A percentile compares a stretch with the other conserved stretches of the same genome.
Conservation (phyloP, 352 stramenopile genomes). For the Phytopythium helicoides region DNA sequence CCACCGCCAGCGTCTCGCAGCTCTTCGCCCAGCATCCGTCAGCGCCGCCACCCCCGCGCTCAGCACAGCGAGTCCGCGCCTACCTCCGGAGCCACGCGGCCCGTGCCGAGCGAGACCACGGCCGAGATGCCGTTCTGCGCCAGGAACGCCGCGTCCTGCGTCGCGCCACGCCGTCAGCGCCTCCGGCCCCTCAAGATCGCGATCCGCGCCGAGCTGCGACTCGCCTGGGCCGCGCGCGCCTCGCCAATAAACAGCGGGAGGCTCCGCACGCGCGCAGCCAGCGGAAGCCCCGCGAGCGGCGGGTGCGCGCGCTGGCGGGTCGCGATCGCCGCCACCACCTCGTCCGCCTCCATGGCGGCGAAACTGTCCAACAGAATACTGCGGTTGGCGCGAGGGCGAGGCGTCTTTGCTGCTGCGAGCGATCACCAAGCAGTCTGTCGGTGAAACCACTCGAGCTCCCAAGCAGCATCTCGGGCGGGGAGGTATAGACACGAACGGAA, state of each 20-base stretch:
- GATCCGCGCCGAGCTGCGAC: too few species aligned
- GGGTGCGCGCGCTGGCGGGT: slow-evolving; percentile 46
- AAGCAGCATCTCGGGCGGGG: slow-evolving; percentile 1
- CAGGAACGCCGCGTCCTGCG: slow-evolving; percentile 45
- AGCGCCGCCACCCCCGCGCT: background rate
- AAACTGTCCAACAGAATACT: too few species aligned
- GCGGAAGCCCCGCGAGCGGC: slow-evolving; percentile 37
- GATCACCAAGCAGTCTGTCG: too few species aligned
- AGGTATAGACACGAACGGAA: background rate
- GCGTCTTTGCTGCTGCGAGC: background rate
- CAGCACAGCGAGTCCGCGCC: background rate
- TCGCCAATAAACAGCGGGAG: slow-evolving; percentile 60
- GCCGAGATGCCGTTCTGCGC: slow-evolving; percentile 35
- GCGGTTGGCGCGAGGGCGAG: too few species aligned
- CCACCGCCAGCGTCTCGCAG: slow-evolving; percentile 45
- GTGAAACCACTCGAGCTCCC: too few species aligned
- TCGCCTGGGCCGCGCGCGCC: slow-evolving; percentile 44
- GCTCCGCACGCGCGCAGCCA: slow-evolving; percentile 38
- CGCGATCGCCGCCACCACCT: slow-evolving; percentile 33
- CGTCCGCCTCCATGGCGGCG: slow-evolving; percentile 3
- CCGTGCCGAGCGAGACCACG: slow-evolving; percentile 62
- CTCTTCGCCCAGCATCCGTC: slow-evolving; percentile 8
- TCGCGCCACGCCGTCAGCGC: background rate
- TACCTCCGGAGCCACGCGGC: slow-evolving; percentile 46
- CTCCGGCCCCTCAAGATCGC: background rate